These are phyloP conservation scores for Penicillium sclerotigenum DNA, from an alignment of 2,329 filamentous ascomycete species.

Conservation along the genomic window DNA sequence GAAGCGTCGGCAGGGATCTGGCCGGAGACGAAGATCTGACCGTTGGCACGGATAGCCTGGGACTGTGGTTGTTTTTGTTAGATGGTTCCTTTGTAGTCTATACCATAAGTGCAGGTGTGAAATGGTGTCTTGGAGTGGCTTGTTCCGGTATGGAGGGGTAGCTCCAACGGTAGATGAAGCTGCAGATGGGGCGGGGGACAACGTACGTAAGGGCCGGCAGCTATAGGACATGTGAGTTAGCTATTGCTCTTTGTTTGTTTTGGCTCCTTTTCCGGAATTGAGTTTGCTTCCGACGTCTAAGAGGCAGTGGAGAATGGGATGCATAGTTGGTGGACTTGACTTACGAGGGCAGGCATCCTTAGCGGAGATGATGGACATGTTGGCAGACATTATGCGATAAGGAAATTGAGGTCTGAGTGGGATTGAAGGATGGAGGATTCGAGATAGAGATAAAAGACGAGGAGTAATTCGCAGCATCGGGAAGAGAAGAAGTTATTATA, in stretches of 20 bases:
- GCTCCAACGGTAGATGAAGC: neutral
- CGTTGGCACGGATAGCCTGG: slow-evolving; percentile 65
- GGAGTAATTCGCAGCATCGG: slow-evolving; percentile 25
- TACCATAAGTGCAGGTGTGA: neutral
- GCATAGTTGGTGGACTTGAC: slow-evolving; percentile 17
- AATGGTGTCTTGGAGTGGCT: neutral
- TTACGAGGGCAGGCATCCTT: slow-evolving; percentile 48
- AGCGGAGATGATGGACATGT: slow-evolving; percentile 40
- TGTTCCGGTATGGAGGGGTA: slow-evolving; percentile 1
- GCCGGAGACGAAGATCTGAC: slow-evolving; percentile 68
- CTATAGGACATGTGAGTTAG: slow-evolving; percentile 23
- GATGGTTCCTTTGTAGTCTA: neutral
- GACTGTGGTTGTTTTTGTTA: slow-evolving; percentile 32
- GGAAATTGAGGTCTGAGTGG: slow-evolving; percentile 10
- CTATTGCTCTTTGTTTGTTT: neutral
- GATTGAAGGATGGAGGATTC: slow-evolving; percentile 7
- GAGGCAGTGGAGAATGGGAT: neutral
- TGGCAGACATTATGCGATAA: slow-evolving; percentile 33
- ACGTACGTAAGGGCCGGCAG: slow-evolving; percentile 46
- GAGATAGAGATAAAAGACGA: slow-evolving; percentile 24
- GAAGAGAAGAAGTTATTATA: slow-evolving; percentile 11
- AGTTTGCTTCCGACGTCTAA: neutral
- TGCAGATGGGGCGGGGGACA: neutral
- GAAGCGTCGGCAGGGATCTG: slow-evolving; percentile 69
- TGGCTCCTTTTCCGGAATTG: neutral